Evolutionary conservation across 1,139 yeast genomes (phyloP), one percentile per base, ranked within the genome.

Genomic region (Suhomyces bribrorum): DNA sequence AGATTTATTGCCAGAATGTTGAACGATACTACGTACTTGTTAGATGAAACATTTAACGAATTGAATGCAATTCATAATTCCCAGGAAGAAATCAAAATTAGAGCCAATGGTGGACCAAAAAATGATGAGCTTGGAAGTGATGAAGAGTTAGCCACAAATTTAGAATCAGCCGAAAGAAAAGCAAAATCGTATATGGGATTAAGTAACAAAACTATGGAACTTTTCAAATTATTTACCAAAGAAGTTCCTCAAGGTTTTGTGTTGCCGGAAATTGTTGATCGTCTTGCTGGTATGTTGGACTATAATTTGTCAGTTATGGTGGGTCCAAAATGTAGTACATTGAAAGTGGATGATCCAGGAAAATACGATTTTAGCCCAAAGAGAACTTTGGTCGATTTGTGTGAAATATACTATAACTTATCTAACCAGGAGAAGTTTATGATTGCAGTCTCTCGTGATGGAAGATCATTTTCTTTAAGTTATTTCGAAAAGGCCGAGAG

Each of bases 241-340:
- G 92, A 90, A 48, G 88, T 88, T 7, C 96, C 98, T 4, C 71
- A 70, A 40, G 94, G 96, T 0, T 94, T 92, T 64, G 82, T 83
- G 4, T 83, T 88, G 34, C 81, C 88, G 1, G 98, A 94, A 64
- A 82, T 92, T 53, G 96, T 92, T 31, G 96, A 88, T 53, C 76
- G 98, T 60, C 69, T 92, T 45, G 96, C 98, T 0, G 89, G 96
- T 33, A 92, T 92, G 99, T 69, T 92, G 57, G 86, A 92, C 64
- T 92, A 90, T 63, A 92, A 92, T 59, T 69, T 92, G 46, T 86
- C 82, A 30, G 88, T 92, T 7, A 71, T 92, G 64, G 97, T 90
- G 15, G 99, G 99, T 0, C 97, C 97, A 12, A 86, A 86, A 57
- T 90, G 96, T 64, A 79, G 92, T 9, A 89, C 86, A 43, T 75